Conservation (phyloP, 352 stramenopile genomes). For the Phytophthora cryptogea region DNA sequence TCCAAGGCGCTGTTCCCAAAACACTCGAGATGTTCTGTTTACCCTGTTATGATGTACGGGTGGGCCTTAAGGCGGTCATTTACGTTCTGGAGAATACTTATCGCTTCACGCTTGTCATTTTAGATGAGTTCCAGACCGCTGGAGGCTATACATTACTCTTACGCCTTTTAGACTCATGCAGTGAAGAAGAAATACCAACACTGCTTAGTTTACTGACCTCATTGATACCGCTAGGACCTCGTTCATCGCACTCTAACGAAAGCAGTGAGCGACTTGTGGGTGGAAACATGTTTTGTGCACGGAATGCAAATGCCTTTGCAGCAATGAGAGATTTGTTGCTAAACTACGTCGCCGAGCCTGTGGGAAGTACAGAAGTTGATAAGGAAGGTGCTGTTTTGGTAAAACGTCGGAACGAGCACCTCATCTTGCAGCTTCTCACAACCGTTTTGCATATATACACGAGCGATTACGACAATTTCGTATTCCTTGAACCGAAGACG, state of each 20-base stretch:
- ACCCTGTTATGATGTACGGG: slow-evolving; percentile 49
- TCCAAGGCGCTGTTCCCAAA: not conserved
- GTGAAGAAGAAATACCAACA: slow-evolving; percentile 43
- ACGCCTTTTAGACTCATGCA: slow-evolving; percentile 43
- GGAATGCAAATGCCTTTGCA: slow-evolving; percentile 69
- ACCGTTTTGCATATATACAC: slow-evolving; percentile 76
- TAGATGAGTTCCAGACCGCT: slow-evolving; percentile 68
- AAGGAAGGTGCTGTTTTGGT: slow-evolving; percentile 2
- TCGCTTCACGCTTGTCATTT: slow-evolving; percentile 58
- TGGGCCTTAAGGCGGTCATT: slow-evolving; percentile 57
- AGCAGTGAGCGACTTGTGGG: slow-evolving; percentile 44
- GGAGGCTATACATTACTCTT: slow-evolving; percentile 67
- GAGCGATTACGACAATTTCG: slow-evolving; percentile 72
- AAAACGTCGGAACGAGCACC: slow-evolving; percentile 41
- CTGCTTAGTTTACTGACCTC: slow-evolving; percentile 60
- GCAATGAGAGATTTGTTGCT: slow-evolving; percentile 71
- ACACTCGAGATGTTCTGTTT: slow-evolving; percentile 36
- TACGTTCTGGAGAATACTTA: slow-evolving; percentile 70
- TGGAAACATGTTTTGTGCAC: slow-evolving; percentile 48
- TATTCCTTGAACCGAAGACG: slow-evolving; percentile 71
- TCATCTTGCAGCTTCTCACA: slow-evolving; percentile 65
- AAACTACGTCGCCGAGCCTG: slow-evolving; percentile 43
- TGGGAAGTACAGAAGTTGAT: slow-evolving; percentile 7
- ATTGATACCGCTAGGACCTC: slow-evolving; percentile 61
- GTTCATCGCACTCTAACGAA: slow-evolving; percentile 41